Conservation (phyloP, 2,329 filamentous ascomycete species). For the Talaromyces sp. region DNA sequence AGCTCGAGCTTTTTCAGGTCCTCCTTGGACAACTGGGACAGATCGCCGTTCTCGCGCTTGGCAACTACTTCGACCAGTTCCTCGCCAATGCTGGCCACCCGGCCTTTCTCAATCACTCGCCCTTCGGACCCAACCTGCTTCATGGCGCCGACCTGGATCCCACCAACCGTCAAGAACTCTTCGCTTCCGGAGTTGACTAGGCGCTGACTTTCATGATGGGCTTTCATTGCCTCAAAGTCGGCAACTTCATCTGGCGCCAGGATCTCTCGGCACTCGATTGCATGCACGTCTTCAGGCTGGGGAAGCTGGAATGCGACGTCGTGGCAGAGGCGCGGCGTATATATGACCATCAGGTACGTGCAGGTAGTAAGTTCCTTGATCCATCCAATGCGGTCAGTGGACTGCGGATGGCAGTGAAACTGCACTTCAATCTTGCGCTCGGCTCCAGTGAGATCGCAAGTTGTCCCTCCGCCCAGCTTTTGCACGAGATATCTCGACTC, state of each 20-base stretch:
- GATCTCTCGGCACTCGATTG: conserved; percentile 70
- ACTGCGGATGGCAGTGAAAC: conserved; percentile 71
- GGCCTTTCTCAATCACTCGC: conserved; percentile 51
- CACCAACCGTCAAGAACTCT: conserved; percentile 44
- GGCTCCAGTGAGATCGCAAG: conserved; percentile 78
- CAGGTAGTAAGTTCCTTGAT: conserved; percentile 92
- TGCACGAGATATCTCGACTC: conserved; percentile 84
- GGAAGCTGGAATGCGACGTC: conserved; percentile 83
- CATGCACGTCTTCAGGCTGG: conserved; percentile 67
- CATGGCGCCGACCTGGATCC: conserved; percentile 54
- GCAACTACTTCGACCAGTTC: conserved; percentile 45
- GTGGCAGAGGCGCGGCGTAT: conserved; percentile 80
- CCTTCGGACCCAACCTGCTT: conserved; percentile 51
- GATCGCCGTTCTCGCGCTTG: conserved; percentile 55
- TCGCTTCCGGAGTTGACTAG: conserved; percentile 25
- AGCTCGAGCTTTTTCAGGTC: conserved; percentile 65
- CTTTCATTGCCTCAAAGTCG: conserved; percentile 40
- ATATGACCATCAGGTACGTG: conserved; percentile 86
- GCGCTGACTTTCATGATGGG: conserved; percentile 25
- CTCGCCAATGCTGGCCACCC: conserved; percentile 48
- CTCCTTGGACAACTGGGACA: conserved; percentile 57
- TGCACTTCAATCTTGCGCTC: conserved; percentile 76
- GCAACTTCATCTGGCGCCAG: conserved; percentile 51
- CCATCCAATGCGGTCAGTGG: conserved; percentile 73
- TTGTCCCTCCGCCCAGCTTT: conserved; percentile 68